A percentile compares a stretch with the other conserved stretches of the same genome.
phyloP scores from a whole-genome alignment of 208 protist genomes.

The Endotrypanum monterogeii region DNA sequence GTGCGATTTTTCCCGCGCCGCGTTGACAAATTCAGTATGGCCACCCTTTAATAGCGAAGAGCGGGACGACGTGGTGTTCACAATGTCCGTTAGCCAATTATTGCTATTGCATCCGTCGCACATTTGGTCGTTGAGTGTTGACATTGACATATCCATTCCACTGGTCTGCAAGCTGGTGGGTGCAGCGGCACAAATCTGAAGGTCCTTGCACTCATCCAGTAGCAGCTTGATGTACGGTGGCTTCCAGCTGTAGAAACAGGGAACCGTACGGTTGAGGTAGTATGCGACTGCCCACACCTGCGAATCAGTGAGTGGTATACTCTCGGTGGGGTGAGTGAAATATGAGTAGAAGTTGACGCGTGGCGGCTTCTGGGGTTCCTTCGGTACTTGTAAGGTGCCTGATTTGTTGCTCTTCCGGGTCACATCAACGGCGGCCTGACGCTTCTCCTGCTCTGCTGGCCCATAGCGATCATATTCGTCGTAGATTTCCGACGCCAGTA shows the following conservation, averaged over 20 bases:
- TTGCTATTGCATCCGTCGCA: conserved; percentile 10
- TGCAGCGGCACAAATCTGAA: conserved; percentile 50
- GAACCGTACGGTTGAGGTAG: conserved; percentile 71
- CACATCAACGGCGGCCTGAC: conserved; percentile 18
- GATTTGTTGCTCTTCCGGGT: conserved; percentile 16
- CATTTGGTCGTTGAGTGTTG: conserved; percentile 1
- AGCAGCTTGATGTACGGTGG: conserved; percentile 81
- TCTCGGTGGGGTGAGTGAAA: conserved; percentile 55
- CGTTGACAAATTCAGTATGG: conserved; percentile 42
- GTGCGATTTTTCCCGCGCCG: conserved; percentile 46
- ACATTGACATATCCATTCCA: conserved; percentile 7
- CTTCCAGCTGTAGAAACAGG: conserved; percentile 66
- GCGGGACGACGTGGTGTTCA: not conserved
- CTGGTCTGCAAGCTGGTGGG: not conserved
- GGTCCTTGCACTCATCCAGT: conserved; percentile 72
- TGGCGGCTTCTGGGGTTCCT: conserved; percentile 58
- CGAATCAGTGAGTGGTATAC: conserved; percentile 61
- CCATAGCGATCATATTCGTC: conserved; percentile 90
- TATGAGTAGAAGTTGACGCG: conserved; percentile 92
- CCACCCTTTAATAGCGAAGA: conserved; percentile 19
- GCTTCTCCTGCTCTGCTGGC: conserved; percentile 20
- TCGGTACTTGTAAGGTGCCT: conserved; percentile 26
- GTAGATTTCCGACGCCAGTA: conserved; percentile 87
- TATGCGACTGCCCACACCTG: conserved; percentile 90
- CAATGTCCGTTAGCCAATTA: conserved; percentile 1